Evolutionary conservation across 768 basidiomycete genomes (phyloP).

Genomic region (Boletus speciosus): DNA sequence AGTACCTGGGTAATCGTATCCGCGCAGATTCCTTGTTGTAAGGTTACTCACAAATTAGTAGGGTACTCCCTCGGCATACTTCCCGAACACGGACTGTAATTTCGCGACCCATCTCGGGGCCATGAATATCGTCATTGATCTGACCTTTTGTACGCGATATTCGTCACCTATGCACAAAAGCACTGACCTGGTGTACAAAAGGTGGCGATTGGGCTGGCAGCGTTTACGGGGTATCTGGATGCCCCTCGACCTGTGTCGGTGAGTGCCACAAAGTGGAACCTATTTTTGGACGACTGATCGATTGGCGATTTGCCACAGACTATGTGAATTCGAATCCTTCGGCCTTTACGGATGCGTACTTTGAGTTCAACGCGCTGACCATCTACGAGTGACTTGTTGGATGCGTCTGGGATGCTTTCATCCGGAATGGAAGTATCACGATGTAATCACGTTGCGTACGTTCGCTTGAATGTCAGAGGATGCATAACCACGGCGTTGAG

Average conservation of each 20-base stretch:
- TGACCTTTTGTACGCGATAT: slow-evolving; percentile 11
- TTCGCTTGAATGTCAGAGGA: not conserved
- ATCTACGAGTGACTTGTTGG: not conserved
- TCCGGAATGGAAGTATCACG: not conserved
- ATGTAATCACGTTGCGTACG: not conserved
- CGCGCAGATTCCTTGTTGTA: not conserved
- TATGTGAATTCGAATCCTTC: slow-evolving; percentile 2
- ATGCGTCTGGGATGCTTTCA: not conserved
- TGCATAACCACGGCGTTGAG: not conserved
- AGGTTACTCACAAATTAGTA: slow-evolving; percentile 13
- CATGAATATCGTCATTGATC: slow-evolving; percentile 45
- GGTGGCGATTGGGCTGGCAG: slow-evolving; percentile 25
- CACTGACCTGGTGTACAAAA: not conserved
- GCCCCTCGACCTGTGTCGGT: slow-evolving; percentile 26
- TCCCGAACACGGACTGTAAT: slow-evolving; percentile 59
- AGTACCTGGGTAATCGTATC: slow-evolving; percentile 16
- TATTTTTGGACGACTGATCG: not conserved
- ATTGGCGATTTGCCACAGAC: not conserved
- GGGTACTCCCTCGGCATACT: slow-evolving; percentile 59
- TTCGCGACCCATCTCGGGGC: slow-evolving; percentile 48
- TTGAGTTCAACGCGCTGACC: slow-evolving; percentile 4
- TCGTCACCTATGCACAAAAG: slow-evolving; percentile 2
- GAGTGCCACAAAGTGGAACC: slow-evolving; percentile 3
- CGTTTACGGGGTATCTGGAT: slow-evolving; percentile 18
- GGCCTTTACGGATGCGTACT: slow-evolving; percentile 1